phyloP scores from a whole-genome alignment of 768 basidiomycete species.

The Podaxis rugospora region DNA sequence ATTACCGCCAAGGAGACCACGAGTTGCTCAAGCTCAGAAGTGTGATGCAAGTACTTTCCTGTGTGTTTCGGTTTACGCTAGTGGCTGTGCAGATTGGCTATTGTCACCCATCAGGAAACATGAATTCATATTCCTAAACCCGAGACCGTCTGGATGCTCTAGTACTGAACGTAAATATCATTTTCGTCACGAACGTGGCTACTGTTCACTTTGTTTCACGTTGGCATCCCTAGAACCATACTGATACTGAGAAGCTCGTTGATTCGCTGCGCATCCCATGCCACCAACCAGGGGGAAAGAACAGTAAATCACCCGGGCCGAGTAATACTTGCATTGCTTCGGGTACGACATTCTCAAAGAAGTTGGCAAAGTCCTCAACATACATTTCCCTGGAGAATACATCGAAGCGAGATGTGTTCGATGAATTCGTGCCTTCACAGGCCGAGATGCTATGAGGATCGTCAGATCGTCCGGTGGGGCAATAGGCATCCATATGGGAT shows the following conservation, averaged over 20 bases:
- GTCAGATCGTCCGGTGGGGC: conserved; percentile 21
- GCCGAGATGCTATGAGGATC: conserved; percentile 35
- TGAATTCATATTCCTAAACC: neutral
- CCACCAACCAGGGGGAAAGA: conserved; percentile 94
- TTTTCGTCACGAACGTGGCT: no score
- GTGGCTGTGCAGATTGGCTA: conserved; percentile 6
- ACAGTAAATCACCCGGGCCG: conserved; percentile 79
- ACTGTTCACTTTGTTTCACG: no score
- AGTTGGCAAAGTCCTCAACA: conserved; percentile 40
- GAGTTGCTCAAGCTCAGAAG: neutral
- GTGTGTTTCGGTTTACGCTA: neutral
- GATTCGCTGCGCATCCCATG: conserved; percentile 85
- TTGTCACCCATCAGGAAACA: neutral
- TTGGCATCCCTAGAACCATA: conserved; percentile 65
- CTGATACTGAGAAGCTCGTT: conserved; percentile 82
- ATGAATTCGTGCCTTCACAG: conserved; percentile 41
- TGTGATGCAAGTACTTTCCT: neutral
- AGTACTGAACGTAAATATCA: no score
- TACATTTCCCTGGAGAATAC: conserved; percentile 48
- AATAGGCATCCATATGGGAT: conserved; percentile 56
- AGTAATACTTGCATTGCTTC: conserved; percentile 59
- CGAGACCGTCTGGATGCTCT: no score
- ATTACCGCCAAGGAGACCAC: neutral
- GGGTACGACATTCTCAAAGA: conserved; percentile 53
- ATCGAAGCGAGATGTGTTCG: conserved; percentile 81